phyloP scores from a whole-genome alignment of 345 rosid species.

The Corchorus olitorius region DNA sequence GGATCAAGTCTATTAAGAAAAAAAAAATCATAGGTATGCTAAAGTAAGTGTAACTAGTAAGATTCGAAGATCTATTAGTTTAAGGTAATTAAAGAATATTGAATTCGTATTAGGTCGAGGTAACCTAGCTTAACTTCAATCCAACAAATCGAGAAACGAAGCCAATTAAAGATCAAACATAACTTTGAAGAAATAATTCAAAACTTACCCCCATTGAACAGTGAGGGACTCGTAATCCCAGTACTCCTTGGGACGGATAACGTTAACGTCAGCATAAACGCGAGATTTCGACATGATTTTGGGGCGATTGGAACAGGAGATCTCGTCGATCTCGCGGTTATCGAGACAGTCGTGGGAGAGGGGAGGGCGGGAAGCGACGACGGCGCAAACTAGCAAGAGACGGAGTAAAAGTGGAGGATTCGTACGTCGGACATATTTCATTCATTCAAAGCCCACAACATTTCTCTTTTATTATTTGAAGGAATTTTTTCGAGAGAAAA shows the following conservation, averaged over 20 bases:
- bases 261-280: constrained; percentile 84
- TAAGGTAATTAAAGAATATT: background rate
- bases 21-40: background rate
- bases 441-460: constrained; percentile 20
- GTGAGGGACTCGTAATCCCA: constrained; percentile 88
- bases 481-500: background rate
- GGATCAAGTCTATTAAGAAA: background rate
- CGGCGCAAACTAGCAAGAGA: constrained; percentile 50
- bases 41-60: background rate
- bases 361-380: constrained; percentile 52
- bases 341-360: constrained; percentile 31
- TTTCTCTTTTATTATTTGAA: background rate
- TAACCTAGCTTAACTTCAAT: background rate
- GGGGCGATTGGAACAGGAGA: constrained; percentile 33
- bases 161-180: background rate
- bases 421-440: constrained; percentile 26
- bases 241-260: constrained; percentile 84
- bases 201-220: constrained; percentile 60
- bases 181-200: background rate
- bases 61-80: background rate
- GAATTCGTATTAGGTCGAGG: background rate
- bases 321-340: constrained; percentile 34
- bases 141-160: background rate
- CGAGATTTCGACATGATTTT: constrained; percentile 82
- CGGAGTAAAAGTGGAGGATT: constrained; percentile 29